These are phyloP conservation scores for Blastomyces parvus DNA, from an alignment of 2,329 filamentous ascomycete species.

Conservation along the genomic window DNA sequence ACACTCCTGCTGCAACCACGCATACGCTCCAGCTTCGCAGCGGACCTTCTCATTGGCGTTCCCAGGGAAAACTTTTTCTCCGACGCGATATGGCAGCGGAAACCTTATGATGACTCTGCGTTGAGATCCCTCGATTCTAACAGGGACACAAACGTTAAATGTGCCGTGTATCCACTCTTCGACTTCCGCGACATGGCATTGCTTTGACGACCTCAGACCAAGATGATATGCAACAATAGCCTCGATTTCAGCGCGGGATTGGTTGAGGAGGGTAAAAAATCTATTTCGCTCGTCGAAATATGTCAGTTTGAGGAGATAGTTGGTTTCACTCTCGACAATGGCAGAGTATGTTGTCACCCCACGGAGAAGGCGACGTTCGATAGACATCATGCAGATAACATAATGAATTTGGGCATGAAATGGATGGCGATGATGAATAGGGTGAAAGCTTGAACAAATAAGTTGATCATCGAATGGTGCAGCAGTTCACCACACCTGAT, in stretches of 20 bases:
- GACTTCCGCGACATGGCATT: constrained; percentile 15
- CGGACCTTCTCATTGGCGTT: constrained; percentile 24
- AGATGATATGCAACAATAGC: constrained; percentile 7
- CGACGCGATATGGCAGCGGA: constrained; percentile 21
- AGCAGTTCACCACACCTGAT: too few relatives aligned
- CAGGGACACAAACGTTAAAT: constrained; percentile 22
- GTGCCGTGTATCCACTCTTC: constrained; percentile 18
- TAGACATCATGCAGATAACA: too few relatives aligned
- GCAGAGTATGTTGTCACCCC: neutral
- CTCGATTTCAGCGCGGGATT: neutral
- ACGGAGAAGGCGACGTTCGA: too few relatives aligned
- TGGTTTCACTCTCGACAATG: neutral
- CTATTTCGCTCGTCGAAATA: neutral
- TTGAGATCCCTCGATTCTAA: constrained; percentile 12
- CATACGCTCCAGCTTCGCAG: constrained; percentile 24
- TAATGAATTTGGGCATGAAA: too few relatives aligned
- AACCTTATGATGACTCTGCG: constrained; percentile 18
- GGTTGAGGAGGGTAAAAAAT: neutral
- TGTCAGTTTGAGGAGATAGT: neutral
- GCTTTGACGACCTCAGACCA: constrained; percentile 4
- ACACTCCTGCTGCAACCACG: constrained; percentile 22
- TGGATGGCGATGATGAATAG: too few relatives aligned
- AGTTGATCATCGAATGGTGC: too few relatives aligned
- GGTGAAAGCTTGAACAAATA: too few relatives aligned
- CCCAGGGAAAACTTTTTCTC: constrained; percentile 19